Base-by-base conservation (phyloP, 352 stramenopile genomes). In the Globisporangium megalacanthum region DNA sequence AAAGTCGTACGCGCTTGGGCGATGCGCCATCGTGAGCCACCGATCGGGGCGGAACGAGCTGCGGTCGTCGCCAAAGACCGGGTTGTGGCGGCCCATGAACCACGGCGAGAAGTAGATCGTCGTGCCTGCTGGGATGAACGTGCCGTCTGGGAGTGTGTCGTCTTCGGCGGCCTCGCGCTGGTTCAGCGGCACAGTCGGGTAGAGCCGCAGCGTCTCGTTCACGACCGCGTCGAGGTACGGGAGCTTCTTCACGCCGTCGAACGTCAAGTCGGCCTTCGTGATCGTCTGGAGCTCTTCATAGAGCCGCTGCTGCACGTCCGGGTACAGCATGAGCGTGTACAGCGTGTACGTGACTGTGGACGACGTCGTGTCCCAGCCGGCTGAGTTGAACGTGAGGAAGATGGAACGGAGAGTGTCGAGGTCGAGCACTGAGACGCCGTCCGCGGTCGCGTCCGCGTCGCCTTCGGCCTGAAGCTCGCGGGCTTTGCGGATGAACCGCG, bases 381-480 rank as follows among this genome's bases (percentile, higher is more conserved):
- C 87, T 53, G 95, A 89, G 20, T 95, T 70, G 35, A 95, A 88
- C 9, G 83, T 92, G 36, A 91, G 69, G 39, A 89, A 70, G 51
- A 88, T 80, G 31, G 84, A 85, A 6, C 73, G 66, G 9, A 94
- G 65, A 6, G 77, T 85, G 42, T 54, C 41, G 0, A 64, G 56
- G 6, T 61, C 60, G 0, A 84, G 52, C 29, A 74, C 25, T 35
- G 56, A 22, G 1, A 50, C 52, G 22, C 49, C 62, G 14, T 68
- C 61, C 47, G 49, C 36, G 25, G 25, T 29, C 22, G 44, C 44
- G 22, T 19, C 44, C 41, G 56, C 31, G 1, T 49, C 52, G 22
- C 49, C 61, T 10, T 68, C 61, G 47, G 49, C 36, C n/a, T 69
- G 59, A 42, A 83, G 48, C 29, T 77, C 72, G 11, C 68, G 66